Base-by-base conservation (phyloP, 345 rosid genomes). In the Citrus reticulata region DNA sequence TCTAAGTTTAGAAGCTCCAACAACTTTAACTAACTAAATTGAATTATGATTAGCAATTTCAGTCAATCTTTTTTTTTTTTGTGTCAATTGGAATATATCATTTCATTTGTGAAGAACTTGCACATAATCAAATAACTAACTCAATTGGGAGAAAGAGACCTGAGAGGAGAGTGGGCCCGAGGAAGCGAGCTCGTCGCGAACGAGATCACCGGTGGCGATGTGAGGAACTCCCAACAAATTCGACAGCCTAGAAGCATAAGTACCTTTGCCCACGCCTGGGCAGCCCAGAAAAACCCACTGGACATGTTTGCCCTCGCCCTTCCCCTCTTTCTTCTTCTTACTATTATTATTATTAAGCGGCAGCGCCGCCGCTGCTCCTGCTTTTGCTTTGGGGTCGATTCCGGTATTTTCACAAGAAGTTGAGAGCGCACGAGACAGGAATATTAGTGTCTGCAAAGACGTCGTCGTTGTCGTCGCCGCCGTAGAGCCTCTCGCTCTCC, bases 221-320 rank as follows among this genome's bases (percentile, higher is more conserved):
- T 96, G 99, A 64, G 98, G 98, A 61, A 94, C 95, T 30, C 90
- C 88, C 79, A 96, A 89, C 86, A 94, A 89, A 81, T 69, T 69
- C 42, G 99, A 96, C 63, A 96, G 91, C 35, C 93, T 95, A 42
- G 99, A 96, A 46, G 99, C 97, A 42, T 96, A 96, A 1, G 99
- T 94, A 1, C 99, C 99, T 86, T 96, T 96, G 9, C 99, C 99
- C 27, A 96, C 98, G 73, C 99, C 99, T 0, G 99, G 98, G 62
- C 98, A 96, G 70, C 99, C 99, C 3, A 94, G 94, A 76, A 96
- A 96, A 5, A 93, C 98, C 99, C 99, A 96, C 77, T 94, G 98
- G 73, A 86, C 86, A 71, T 86, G 88, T 74, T 89, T 86, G 6
- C 85, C 88, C 84, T 84, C 68, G 10, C 81, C 82, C 46, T 70